Evolutionary conservation across 2,329 filamentous ascomycete genomes (phyloP), one percentile per base, ranked within the genome.

Genomic region (Trichoderma hamatum): DNA sequence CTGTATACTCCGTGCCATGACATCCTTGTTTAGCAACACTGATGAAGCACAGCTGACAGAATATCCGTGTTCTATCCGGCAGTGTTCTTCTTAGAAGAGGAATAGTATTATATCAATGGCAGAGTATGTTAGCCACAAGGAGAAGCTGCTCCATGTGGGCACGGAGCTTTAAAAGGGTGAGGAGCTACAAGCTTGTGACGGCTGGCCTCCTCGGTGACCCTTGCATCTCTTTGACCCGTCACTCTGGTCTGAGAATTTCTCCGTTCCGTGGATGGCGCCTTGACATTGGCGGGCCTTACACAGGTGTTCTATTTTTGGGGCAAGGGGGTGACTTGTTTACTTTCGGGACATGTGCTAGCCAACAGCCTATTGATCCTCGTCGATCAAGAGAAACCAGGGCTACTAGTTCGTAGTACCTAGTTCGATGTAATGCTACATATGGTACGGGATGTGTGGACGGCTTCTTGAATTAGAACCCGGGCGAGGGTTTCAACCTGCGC

Each of bases 351-450:
- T 30, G 2, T 43, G 62, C 62, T 65, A 65, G 36, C 26, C 51
- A 56, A 28, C 36, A 66, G 52, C 21, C 63, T 66, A 66, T 66
- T 49, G 63, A 66, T 66, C 63, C 63, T 66, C 63, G 24, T 58
- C 36, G 52, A 58, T 58, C 51, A 46, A 56, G 36, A 28, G 51
- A 14, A 49, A 55, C 52, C 43, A 39, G 39, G 28, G 14, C 19
- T 43, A 30, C 51, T 19, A 32, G 36, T 26, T 46, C 24, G 19
- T 24, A 14, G 32, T 19, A 28, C 39, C 6, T 9, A 19, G 30
- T 30, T 6, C 30, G 9, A 39, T 39, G 39, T n/a, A 43, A n/a
- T 43, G n/a, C 39, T 32, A 32, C 26, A n/a, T 4, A 30, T 39
- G 4, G 19, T 55, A 55, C 36, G 16, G 13, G 16, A 21, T 46